Conservation (phyloP, 495 filamentous ascomycete genomes). For the Xylaria sp. region DNA sequence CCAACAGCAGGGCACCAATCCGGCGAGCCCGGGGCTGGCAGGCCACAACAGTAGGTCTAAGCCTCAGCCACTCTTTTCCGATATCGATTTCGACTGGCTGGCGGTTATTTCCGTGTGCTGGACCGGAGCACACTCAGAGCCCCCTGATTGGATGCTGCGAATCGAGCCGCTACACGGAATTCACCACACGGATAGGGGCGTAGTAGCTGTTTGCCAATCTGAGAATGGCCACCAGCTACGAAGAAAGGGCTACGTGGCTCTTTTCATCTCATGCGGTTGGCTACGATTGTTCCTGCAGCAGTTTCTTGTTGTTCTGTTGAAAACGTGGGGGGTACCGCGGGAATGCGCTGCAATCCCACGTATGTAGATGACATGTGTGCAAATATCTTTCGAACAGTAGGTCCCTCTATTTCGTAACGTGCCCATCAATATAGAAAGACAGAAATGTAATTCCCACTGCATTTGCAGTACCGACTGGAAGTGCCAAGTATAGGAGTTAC, state of each 20-base stretch:
- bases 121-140: not conserved
- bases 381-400: not conserved
- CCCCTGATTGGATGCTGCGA: not conserved
- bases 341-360: not conserved
- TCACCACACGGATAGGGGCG: not conserved
- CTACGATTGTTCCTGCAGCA: not conserved
- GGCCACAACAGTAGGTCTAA: slow-evolving; percentile 17
- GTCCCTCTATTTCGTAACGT: not conserved
- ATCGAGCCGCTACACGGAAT: not conserved
- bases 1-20: not conserved
- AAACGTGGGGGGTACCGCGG: not conserved
- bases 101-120: not conserved
- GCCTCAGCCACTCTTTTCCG: slow-evolving; percentile 13
- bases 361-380: not conserved
- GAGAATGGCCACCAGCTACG: not conserved
- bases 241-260: slow-evolving; percentile 5
- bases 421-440: not conserved
- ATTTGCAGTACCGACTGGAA: not conserved
- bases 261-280: not conserved
- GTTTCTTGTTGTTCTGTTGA: not conserved
- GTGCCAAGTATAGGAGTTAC: not conserved
- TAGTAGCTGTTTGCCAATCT: not conserved
- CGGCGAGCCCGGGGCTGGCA: slow-evolving; percentile 14
- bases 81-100: not conserved
- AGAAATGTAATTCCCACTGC: not conserved